A percentile compares a stretch with the other conserved stretches of the same genome.
Conservation (phyloP, 1,284 basidiomycete genomes). For the Tylopilus orsonianus region DNA sequence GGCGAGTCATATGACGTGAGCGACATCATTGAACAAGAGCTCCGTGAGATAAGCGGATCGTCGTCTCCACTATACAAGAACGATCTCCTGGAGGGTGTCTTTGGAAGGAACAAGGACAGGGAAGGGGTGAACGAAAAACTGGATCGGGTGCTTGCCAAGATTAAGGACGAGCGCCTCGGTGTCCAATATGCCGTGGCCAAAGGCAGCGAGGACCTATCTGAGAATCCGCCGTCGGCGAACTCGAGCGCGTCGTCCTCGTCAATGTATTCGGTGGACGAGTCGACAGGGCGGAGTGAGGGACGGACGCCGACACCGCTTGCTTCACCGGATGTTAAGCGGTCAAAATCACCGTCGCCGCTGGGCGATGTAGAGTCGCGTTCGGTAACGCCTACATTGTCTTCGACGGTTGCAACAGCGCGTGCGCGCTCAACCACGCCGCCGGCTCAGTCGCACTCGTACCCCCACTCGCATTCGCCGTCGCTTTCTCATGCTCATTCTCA, state of each 20-base stretch:
- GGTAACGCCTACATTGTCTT: constrained; percentile 31
- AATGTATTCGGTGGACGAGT: constrained; percentile 56
- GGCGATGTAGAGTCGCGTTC: constrained; percentile 31
- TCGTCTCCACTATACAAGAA: constrained; percentile 37
- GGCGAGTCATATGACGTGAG: constrained; percentile 91
- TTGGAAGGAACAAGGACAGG: constrained; percentile 53
- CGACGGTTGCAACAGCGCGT: constrained; percentile 13
- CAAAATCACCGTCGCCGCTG: constrained; percentile 24
- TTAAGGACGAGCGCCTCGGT: constrained; percentile 50
- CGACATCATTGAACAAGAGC: constrained; percentile 87
- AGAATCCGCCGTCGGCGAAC: constrained; percentile 31
- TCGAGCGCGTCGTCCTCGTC: constrained; percentile 49
- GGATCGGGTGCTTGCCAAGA: constrained; percentile 76
- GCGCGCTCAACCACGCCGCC: constrained; percentile 42
- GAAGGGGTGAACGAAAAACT: constrained; percentile 71
- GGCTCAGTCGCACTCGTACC: constrained; percentile 23
- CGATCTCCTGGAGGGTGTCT: constrained; percentile 68
- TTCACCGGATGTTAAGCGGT: constrained; percentile 21
- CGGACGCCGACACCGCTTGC: constrained; percentile 32
- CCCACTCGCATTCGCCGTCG: constrained; percentile 12
- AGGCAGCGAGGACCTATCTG: constrained; percentile 16
- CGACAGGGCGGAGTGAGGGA: constrained; percentile 16
- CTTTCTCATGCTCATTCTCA: constrained; percentile 27
- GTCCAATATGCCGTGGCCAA: constrained; percentile 18
- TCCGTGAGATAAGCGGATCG: constrained; percentile 47